Percentiles rank a stretch among this genome's conserved stretches.
phyloP scores from a whole-genome alignment of 164 flowering plant species.

The Nymphaea colorata region DNA sequence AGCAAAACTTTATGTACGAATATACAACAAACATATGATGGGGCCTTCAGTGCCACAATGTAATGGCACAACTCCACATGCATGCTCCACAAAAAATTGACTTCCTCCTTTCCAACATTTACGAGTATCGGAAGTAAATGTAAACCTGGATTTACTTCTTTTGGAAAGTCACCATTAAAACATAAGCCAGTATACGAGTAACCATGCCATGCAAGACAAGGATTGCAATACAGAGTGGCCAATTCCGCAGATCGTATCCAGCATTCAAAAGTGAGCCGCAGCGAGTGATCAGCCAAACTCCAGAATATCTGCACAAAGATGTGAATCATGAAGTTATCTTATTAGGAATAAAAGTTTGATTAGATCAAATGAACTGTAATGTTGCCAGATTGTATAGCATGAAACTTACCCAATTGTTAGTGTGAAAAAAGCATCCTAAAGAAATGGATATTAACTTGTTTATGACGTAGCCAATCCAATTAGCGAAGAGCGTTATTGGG shows the following conservation, averaged over 20 bases:
- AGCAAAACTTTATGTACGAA: background rate
- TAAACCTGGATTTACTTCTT: conserved; percentile 34
- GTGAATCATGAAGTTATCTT: background rate
- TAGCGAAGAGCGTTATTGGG: background rate
- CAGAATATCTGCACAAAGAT: conserved; percentile 50
- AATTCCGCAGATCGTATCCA: conserved; percentile 52
- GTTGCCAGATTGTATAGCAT: background rate
- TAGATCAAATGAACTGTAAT: background rate
- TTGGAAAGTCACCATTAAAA: conserved; percentile 53
- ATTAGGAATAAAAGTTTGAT: background rate
- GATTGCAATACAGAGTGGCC: conserved; percentile 47
- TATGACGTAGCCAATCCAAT: background rate
- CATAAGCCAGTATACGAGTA: conserved; percentile 50
- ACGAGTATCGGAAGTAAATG: background rate
- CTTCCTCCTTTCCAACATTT: background rate
- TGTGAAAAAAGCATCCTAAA: background rate
- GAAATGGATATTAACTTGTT: background rate
- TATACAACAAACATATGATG: background rate
- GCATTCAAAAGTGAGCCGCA: conserved; percentile 53
- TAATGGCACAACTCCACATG: background rate
- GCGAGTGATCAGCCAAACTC: conserved; percentile 92
- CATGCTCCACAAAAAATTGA: too few species aligned
- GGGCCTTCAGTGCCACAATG: background rate
- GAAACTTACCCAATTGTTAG: background rate
- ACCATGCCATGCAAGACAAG: conserved; percentile 45